phyloP scores from a whole-genome alignment of 768 basidiomycete genomes.

The Jaapia argillacea region DNA sequence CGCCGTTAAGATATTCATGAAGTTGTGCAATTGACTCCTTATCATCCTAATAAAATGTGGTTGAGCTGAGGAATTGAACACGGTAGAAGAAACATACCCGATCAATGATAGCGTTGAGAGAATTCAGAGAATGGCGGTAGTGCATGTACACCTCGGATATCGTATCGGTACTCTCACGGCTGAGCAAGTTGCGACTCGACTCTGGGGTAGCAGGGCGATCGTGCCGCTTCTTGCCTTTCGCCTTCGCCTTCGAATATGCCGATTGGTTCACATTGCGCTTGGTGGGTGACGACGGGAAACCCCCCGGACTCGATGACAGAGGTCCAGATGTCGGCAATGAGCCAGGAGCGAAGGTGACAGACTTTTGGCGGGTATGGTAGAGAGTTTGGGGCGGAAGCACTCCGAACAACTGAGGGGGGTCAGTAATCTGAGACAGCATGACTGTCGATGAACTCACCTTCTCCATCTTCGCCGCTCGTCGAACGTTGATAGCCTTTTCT shows the following conservation, averaged over 20 bases:
- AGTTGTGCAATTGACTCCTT: slow-evolving; percentile 63
- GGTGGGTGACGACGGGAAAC: slow-evolving; percentile 7
- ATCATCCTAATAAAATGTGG: slow-evolving; percentile 49
- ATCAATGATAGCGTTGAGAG: slow-evolving; percentile 73
- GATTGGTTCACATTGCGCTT: slow-evolving; percentile 37
- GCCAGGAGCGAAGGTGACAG: slow-evolving; percentile 13
- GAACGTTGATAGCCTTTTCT: slow-evolving; percentile 75
- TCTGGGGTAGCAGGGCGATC: slow-evolving; percentile 55
- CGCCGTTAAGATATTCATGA: slow-evolving; percentile 52
- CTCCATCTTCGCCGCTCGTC: slow-evolving; percentile 81
- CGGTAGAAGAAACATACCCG: slow-evolving; percentile 37
- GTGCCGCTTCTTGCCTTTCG: slow-evolving; percentile 31
- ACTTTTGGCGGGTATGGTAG: slow-evolving; percentile 52
- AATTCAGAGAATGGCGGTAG: slow-evolving; percentile 73
- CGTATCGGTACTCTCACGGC: neutral
- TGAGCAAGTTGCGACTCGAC: slow-evolving; percentile 42
- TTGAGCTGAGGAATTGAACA: neutral
- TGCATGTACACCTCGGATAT: slow-evolving; percentile 51
- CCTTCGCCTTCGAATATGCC: slow-evolving; percentile 28
- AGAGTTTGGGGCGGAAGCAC: slow-evolving; percentile 70
- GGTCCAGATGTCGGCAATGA: slow-evolving; percentile 1
- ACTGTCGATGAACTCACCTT: slow-evolving; percentile 38
- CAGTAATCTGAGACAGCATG: slow-evolving; percentile 2
- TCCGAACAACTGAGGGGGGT: slow-evolving; percentile 71
- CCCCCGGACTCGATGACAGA: neutral